Conservation (phyloP, 2,329 filamentous ascomycete genomes). For the Pseudonectria foliicola region DNA sequence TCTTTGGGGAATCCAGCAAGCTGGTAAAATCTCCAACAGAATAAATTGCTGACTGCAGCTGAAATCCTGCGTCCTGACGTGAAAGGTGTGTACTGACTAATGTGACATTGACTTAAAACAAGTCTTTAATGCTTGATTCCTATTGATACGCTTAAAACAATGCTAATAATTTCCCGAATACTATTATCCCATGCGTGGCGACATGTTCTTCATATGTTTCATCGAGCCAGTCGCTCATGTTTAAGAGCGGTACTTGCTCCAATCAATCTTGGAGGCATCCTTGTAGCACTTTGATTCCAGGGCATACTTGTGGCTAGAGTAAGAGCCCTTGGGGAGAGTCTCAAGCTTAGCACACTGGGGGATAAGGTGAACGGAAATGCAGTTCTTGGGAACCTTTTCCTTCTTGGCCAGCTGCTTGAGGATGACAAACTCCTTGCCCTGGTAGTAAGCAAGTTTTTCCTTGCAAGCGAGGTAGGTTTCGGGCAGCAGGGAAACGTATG, state of each 20-base stretch:
- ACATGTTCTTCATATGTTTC: too few species aligned
- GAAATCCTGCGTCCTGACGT: too few species aligned
- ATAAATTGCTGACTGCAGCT: too few species aligned
- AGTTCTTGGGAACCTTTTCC: slow-evolving; percentile 26
- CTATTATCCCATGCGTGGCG: too few species aligned
- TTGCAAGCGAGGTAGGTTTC: slow-evolving; percentile 37
- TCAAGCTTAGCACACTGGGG: slow-evolving; percentile 36
- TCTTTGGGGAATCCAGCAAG: too few species aligned
- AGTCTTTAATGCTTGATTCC: too few species aligned
- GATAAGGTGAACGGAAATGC: slow-evolving; percentile 35
- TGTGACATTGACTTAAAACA: too few species aligned
- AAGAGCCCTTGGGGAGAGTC: slow-evolving; percentile 27
- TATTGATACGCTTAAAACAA: too few species aligned
- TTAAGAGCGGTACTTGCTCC: slow-evolving; percentile 18
- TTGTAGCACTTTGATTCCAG: slow-evolving; percentile 33
- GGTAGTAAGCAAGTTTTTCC: slow-evolving; percentile 35
- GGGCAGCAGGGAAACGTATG: slow-evolving; percentile 24
- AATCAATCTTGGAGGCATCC: slow-evolving; percentile 26
- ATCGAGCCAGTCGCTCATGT: not conserved
- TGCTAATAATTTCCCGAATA: too few species aligned
- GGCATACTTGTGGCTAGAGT: slow-evolving; percentile 33
- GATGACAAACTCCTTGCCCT: slow-evolving; percentile 27
- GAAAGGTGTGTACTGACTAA: too few species aligned
- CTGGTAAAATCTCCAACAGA: too few species aligned
- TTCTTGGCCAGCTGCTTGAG: slow-evolving; percentile 32